A percentile compares a stretch with the other conserved stretches of the same genome.
Conservation (phyloP, 805 yeast species). For the Myxozyma kluyveri region DNA sequence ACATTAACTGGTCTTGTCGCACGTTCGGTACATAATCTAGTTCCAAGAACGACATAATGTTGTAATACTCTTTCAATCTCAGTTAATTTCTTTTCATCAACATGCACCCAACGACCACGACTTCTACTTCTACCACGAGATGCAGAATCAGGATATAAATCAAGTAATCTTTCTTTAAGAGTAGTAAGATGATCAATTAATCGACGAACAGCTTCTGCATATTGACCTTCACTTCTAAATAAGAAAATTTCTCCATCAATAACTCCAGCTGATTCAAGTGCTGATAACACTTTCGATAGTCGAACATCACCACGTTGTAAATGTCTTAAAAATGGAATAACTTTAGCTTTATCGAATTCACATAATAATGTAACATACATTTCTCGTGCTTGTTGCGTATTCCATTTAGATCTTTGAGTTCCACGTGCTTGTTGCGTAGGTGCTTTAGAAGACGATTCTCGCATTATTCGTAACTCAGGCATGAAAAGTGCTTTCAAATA, state of each 20-base stretch:
- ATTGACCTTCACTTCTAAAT: constrained; percentile 28
- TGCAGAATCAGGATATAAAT: constrained; percentile 21
- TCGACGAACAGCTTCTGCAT: constrained; percentile 23
- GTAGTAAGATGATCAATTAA: constrained; percentile 17
- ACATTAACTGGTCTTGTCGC: constrained; percentile 6
- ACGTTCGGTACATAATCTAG: constrained; percentile 27
- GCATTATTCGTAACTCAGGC: constrained; percentile 9
- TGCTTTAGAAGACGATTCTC: constrained; percentile 11
- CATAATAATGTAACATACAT: constrained; percentile 28
- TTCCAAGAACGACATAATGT: constrained; percentile 26
- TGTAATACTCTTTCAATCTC: constrained; percentile 21
- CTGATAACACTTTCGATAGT: constrained; percentile 22
- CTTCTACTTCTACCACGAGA: constrained; percentile 19
- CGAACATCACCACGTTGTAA: constrained; percentile 29
- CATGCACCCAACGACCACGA: constrained; percentile 25
- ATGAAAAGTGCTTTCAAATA: constrained; percentile 26
- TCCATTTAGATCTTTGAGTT: constrained; percentile 24
- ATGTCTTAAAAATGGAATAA: constrained; percentile 23
- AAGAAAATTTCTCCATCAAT: constrained; percentile 29
- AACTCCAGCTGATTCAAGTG: constrained; percentile 27
- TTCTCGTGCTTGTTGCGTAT: constrained; percentile 29
- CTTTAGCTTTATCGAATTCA: constrained; percentile 24
- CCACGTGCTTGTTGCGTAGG: background rate
- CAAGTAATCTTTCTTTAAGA: constrained; percentile 12
- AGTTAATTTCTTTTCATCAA: constrained; percentile 23